Conservation (phyloP, 495 filamentous ascomycete genomes). For the Aspergillus biplanus region DNA sequence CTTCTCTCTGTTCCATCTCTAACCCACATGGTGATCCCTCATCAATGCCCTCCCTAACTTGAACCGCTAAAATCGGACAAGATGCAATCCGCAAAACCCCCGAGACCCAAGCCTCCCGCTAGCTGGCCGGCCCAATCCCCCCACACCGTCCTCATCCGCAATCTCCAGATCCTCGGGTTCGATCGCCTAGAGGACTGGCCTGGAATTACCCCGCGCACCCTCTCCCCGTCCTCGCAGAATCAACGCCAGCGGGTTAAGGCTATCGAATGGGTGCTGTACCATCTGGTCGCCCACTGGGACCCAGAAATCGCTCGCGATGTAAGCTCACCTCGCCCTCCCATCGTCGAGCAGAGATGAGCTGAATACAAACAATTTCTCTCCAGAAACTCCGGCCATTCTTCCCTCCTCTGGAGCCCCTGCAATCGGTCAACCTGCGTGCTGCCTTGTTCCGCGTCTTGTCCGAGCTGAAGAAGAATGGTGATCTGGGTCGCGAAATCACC, state of each 20-base stretch:
- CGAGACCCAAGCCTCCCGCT: slow-evolving; percentile 35
- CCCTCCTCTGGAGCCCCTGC: slow-evolving; percentile 81
- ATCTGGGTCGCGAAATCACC: slow-evolving; percentile 74
- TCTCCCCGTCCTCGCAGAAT: slow-evolving; percentile 69
- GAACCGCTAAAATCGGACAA: slow-evolving; percentile 4
- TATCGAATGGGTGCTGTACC: slow-evolving; percentile 84
- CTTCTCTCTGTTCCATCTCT: background rate
- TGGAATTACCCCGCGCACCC: slow-evolving; percentile 61
- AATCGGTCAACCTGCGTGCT: slow-evolving; percentile 85
- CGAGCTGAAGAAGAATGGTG: slow-evolving; percentile 82
- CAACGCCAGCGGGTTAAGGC: slow-evolving; percentile 77
- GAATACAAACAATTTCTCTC: slow-evolving; percentile 18
- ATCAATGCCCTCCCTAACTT: slow-evolving; percentile 14
- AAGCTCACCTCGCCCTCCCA: slow-evolving; percentile 14
- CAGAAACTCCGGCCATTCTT: slow-evolving; percentile 90
- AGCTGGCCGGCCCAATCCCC: slow-evolving; percentile 53
- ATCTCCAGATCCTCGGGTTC: slow-evolving; percentile 77
- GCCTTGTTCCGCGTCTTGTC: slow-evolving; percentile 79
- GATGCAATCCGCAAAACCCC: slow-evolving; percentile 41
- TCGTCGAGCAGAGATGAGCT: slow-evolving; percentile 17
- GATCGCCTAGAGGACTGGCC: slow-evolving; percentile 80
- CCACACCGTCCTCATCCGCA: slow-evolving; percentile 73
- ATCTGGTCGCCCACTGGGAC: slow-evolving; percentile 82
- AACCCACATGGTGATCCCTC: background rate
- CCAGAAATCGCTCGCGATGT: slow-evolving; percentile 71